phyloP scores from a whole-genome alignment of 1,284 basidiomycete genomes.

The Anthracocystis walkeri region DNA sequence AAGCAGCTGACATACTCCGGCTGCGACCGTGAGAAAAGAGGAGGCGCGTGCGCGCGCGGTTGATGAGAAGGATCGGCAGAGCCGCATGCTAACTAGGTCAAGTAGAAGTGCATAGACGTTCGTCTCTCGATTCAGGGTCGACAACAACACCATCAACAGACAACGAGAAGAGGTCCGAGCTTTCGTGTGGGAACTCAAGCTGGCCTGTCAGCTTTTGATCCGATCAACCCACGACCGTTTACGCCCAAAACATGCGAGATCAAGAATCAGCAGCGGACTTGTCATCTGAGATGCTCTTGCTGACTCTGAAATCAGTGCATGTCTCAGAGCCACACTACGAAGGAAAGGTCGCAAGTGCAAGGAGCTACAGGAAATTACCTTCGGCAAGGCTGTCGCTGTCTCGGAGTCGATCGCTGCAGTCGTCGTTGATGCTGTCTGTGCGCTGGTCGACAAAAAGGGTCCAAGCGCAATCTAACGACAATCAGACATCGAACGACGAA shows the following conservation, averaged over 20 bases:
- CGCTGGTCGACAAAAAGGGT: not conserved
- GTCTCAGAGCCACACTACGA: too few relatives aligned
- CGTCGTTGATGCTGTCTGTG: not conserved
- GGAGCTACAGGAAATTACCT: too few relatives aligned
- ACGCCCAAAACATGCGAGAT: not conserved
- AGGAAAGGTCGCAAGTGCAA: too few relatives aligned
- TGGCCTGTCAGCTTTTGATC: not conserved
- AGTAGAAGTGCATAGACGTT: not conserved
- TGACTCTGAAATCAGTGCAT: too few relatives aligned
- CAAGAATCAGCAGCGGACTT: not conserved
- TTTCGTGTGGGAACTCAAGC: not conserved
- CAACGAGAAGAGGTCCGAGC: not conserved
- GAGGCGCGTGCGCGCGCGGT: not conserved
- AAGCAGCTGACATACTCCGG: too few relatives aligned
- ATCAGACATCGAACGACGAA: not conserved
- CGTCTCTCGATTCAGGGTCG: not conserved
- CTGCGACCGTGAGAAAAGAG: not conserved
- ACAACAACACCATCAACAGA: not conserved
- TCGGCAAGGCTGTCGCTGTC: too few relatives aligned
- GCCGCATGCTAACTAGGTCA: too few relatives aligned
- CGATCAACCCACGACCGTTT: constrained; percentile 3
- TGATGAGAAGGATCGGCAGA: not conserved
- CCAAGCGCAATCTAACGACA: not conserved
- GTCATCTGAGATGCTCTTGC: not conserved
- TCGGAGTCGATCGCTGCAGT: too few relatives aligned